These are phyloP conservation scores for Pythium diclinum DNA, from an alignment of 352 stramenopile genomes.

Conservation along the genomic window DNA sequence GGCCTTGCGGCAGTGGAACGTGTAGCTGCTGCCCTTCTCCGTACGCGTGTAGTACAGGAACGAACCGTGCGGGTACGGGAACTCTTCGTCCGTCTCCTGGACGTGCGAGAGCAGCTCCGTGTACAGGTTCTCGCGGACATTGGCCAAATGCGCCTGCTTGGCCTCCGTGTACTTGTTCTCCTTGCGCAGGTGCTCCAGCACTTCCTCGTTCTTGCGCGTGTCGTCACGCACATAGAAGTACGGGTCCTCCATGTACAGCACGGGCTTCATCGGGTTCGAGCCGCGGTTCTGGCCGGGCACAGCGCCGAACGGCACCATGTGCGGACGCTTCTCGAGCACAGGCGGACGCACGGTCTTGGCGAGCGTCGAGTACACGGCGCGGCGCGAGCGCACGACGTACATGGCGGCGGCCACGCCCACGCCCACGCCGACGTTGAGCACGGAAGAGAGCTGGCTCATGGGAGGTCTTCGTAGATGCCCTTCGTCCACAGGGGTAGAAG, in stretches of 20 bases:
- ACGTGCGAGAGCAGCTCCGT: conserved; percentile 90
- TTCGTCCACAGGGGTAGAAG: no score
- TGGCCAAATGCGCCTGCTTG: conserved; percentile 84
- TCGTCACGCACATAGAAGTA: conserved; percentile 97
- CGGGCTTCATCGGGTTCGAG: conserved; percentile 86
- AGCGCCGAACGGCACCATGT: conserved; percentile 83
- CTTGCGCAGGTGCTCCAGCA: conserved; percentile 89
- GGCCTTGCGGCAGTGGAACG: conserved; percentile 73
- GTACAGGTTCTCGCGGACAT: conserved; percentile 88
- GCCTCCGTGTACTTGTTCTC: conserved; percentile 93
- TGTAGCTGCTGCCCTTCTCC: conserved; percentile 82
- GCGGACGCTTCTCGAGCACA: conserved; percentile 60
- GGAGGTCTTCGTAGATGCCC: not conserved
- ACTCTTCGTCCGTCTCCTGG: conserved; percentile 87
- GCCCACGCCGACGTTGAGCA: conserved; percentile 51
- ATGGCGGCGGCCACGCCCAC: conserved; percentile 53
- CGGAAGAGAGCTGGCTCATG: conserved; percentile 47
- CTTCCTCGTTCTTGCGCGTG: conserved; percentile 85
- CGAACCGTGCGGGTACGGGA: conserved; percentile 74
- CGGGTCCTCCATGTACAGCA: conserved; percentile 88
- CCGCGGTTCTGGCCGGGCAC: conserved; percentile 80
- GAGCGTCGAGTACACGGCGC: conserved; percentile 57
- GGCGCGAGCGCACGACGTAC: conserved; percentile 53
- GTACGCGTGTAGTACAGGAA: conserved; percentile 90
- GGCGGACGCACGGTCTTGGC: conserved; percentile 43